Conservation (phyloP, 352 stramenopile species). For the Pythium biforme region DNA sequence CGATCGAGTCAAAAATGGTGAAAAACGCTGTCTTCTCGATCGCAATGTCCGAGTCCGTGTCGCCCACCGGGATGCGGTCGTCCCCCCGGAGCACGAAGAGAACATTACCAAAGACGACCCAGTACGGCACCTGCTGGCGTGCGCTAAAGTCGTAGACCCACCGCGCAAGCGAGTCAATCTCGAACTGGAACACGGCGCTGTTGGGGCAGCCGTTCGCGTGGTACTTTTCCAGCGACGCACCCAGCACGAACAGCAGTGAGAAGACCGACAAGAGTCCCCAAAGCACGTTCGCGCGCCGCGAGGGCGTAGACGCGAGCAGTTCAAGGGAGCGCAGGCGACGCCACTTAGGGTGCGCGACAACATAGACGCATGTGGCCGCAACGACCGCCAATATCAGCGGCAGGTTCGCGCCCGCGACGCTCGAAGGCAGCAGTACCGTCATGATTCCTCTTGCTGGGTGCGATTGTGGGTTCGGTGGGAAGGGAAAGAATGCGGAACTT, state of each 20-base stretch:
- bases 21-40: constrained; percentile 61
- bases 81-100: constrained; percentile 73
- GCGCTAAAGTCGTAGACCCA: constrained; percentile 58
- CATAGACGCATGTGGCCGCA: constrained; percentile 28
- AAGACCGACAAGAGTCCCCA: constrained; percentile 44
- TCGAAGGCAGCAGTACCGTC: constrained; percentile 69
- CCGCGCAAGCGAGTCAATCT: constrained; percentile 65
- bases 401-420: constrained; percentile 66
- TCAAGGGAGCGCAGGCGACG: constrained; percentile 29
- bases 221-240: constrained; percentile 57
- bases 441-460: constrained; percentile 31
- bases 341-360: constrained; percentile 48
- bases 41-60: constrained; percentile 81
- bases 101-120: constrained; percentile 71
- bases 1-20: constrained; percentile 42
- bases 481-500: neutral
- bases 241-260: constrained; percentile 36
- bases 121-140: constrained; percentile 57
- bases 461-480: neutral
- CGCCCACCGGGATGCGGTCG: constrained; percentile 58
- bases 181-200: constrained; percentile 60
- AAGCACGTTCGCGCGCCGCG: constrained; percentile 25
- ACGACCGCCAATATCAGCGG: constrained; percentile 46
- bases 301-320: constrained; percentile 15
- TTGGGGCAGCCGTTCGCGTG: constrained; percentile 62